A percentile compares a stretch with the other conserved stretches of the same genome.
These are phyloP conservation scores for Candida vartiovaarae DNA, from an alignment of 805 yeast genomes.

Conservation along the genomic window DNA sequence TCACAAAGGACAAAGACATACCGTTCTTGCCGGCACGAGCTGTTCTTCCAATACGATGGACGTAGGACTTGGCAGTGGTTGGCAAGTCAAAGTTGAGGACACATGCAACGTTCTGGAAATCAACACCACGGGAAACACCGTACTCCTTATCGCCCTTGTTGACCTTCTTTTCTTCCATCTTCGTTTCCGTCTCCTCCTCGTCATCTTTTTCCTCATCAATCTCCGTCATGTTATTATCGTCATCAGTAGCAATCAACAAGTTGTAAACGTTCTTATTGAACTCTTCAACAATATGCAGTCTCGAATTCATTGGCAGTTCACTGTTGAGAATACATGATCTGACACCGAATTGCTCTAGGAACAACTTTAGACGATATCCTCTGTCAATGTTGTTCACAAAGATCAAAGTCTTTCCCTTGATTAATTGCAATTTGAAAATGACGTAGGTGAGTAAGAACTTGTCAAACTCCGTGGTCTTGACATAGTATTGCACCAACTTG, in stretches of 20 bases:
- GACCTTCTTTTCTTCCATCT: conserved; percentile 18
- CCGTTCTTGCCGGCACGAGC: conserved; percentile 97
- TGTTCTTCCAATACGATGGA: conserved; percentile 94
- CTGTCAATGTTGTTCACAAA: conserved; percentile 94
- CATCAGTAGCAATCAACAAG: conserved; percentile 92
- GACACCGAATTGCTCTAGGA: conserved; percentile 91
- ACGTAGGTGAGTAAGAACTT: conserved; percentile 88
- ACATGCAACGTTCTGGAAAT: conserved; percentile 92
- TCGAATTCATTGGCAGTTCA: conserved; percentile 87
- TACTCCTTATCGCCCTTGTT: conserved; percentile 62
- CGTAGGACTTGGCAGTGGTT: conserved; percentile 77
- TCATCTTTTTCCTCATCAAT: conserved; percentile 35
- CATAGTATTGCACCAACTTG: conserved; percentile 77
- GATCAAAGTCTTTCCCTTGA: conserved; percentile 84
- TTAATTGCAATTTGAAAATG: conserved; percentile 77
- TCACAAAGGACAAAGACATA: conserved; percentile 88
- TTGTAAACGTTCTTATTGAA: conserved; percentile 85
- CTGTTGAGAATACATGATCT: conserved; percentile 83
- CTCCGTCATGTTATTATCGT: conserved; percentile 53
- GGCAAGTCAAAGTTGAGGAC: conserved; percentile 95
- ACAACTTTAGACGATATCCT: conserved; percentile 86
- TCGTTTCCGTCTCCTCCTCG: conserved; percentile 7
- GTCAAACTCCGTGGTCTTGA: conserved; percentile 81
- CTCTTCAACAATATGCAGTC: conserved; percentile 92
- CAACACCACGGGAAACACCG: conserved; percentile 96